Evolutionary conservation across 2,329 filamentous ascomycete species (phyloP).

Genomic region (Aspergillus sp.): DNA sequence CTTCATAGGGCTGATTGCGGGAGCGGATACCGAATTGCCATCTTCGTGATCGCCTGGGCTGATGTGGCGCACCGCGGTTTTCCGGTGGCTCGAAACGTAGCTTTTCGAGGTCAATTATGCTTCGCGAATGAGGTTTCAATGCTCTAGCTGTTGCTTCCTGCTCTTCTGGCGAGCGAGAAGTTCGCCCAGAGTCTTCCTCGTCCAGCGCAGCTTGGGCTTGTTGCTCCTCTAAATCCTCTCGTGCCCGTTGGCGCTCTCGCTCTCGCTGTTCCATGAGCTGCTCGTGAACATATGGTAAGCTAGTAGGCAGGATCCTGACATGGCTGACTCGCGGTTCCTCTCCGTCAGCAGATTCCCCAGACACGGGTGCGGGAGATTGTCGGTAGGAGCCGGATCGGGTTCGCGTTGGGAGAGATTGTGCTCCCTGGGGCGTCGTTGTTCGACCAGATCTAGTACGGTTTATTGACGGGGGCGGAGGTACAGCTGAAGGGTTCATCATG

Average conservation of each 20-base stretch:
- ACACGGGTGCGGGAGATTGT: constrained; percentile 24
- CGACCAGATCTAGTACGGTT: constrained; percentile 21
- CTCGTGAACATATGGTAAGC: constrained; percentile 83
- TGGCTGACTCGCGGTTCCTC: constrained; percentile 69
- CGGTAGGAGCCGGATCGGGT: constrained; percentile 28
- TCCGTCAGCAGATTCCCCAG: constrained; percentile 31
- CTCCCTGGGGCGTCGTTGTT: constrained; percentile 17
- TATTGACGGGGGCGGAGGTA: constrained; percentile 31
- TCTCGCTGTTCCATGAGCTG: constrained; percentile 73
- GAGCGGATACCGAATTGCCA: constrained; percentile 99
- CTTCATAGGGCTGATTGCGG: constrained; percentile 89
- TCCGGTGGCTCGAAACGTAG: constrained; percentile 59
- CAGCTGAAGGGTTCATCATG: constrained; percentile 26
- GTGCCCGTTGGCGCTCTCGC: constrained; percentile 27
- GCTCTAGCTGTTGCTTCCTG: constrained; percentile 78
- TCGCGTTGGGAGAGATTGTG: constrained; percentile 21
- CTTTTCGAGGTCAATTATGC: constrained; percentile 65
- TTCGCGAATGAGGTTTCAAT: constrained; percentile 80
- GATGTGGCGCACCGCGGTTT: constrained; percentile 42
- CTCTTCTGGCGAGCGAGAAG: constrained; percentile 58
- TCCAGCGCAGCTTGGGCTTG: constrained; percentile 13
- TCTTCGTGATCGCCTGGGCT: constrained; percentile 69
- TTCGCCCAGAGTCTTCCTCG: constrained; percentile 22
- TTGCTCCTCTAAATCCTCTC: constrained; percentile 47
- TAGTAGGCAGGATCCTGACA: constrained; percentile 87